Evolutionary conservation across 139 green algal genomes (phyloP).

Genomic region (Chlorella vulgaris): DNA sequence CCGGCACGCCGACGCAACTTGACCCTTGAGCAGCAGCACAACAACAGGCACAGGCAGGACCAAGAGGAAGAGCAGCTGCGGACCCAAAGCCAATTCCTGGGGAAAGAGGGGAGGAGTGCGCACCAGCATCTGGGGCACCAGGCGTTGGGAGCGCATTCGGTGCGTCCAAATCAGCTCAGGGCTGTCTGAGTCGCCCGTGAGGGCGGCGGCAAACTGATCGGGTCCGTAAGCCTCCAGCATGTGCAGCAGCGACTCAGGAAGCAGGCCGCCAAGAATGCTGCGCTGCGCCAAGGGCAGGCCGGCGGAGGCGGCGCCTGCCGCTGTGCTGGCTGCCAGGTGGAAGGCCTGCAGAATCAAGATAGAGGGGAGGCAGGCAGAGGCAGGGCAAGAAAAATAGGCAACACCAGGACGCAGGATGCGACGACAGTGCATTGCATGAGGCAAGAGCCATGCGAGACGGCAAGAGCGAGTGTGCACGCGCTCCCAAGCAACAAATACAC

Average conservation of each 20-base stretch:
- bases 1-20: no score
- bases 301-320: constrained; percentile 6
- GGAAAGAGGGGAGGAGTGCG: no score
- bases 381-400: background rate
- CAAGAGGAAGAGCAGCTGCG: no score
- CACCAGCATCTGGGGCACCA: constrained; percentile 80
- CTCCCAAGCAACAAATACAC: no score
- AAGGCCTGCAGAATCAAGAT: constrained; percentile 43
- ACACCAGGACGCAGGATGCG: no score
- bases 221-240: constrained; percentile 75
- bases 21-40: no score
- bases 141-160: constrained; percentile 77
- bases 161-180: constrained; percentile 96
- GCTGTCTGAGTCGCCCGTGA: constrained; percentile 84
- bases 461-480: no score
- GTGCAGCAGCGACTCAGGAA: constrained; percentile 93
- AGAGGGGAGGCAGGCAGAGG: background rate
- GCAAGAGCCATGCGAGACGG: no score
- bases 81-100: no score
- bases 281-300: constrained; percentile 64
- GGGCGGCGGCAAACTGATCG: constrained; percentile 76
- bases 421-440: no score
- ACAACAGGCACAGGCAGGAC: no score
- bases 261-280: constrained; percentile 82
- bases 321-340: constrained; percentile 53